Evolutionary conservation across 2,329 filamentous ascomycete species (phyloP).

Genomic region (Penicillium sp.): DNA sequence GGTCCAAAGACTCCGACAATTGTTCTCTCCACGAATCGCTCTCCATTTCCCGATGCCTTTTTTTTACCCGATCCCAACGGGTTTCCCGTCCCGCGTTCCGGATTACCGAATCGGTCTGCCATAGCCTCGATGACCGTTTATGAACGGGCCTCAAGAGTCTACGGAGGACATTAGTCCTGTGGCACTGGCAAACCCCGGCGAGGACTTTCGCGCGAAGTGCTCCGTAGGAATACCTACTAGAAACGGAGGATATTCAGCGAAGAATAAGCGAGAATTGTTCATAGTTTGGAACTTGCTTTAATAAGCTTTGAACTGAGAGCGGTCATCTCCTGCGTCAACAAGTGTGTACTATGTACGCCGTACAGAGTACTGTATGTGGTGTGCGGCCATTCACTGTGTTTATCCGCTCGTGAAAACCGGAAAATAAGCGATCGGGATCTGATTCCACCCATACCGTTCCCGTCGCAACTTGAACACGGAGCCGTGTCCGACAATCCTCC

Average conservation of each 20-base stretch:
- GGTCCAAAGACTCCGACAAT: neutral
- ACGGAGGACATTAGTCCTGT: no score
- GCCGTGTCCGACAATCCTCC: slow-evolving; percentile 5
- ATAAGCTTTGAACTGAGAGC: no score
- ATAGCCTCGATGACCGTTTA: neutral
- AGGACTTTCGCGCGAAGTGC: no score
- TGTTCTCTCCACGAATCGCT: neutral
- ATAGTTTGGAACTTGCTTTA: no score
- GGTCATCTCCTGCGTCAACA: no score
- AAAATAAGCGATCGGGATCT: slow-evolving; percentile 8
- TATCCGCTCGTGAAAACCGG: neutral
- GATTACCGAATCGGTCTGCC: slow-evolving; percentile 24
- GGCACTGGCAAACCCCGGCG: no score
- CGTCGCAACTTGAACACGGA: slow-evolving; percentile 5
- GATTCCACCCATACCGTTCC: neutral
- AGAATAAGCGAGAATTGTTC: no score
- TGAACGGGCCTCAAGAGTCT: no score
- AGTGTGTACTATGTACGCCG: no score
- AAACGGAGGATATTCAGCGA: neutral
- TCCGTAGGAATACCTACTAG: no score
- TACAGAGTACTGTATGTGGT: no score
- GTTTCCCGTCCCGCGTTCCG: slow-evolving; percentile 17
- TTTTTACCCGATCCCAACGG: slow-evolving; percentile 10
- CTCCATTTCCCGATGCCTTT: neutral
- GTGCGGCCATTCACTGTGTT: neutral